Base-by-base conservation (phyloP, 805 yeast genomes). In the Lipomyces yamadae region DNA sequence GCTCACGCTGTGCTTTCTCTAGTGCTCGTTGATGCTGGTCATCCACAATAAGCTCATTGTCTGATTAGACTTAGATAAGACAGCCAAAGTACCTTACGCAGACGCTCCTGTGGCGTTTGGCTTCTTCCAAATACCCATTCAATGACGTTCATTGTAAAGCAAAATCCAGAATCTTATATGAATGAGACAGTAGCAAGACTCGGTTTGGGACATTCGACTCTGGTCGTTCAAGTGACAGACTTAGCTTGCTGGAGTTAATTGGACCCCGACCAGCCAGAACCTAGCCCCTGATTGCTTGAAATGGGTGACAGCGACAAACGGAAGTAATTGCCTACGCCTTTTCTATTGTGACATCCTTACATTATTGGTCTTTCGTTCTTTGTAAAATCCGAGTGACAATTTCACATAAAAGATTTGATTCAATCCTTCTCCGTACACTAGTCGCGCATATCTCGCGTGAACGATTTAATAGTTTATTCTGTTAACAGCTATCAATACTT, bases 121-220 rank as follows among this genome's bases (percentile, higher is more conserved):
- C 89, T 86, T 83, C 92, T 91, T 8, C 99, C 99, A 80, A 95
- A 95, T 34, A 91, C 92, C 98, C 98, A 95, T 75, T 93, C 96
- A 72, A 95, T 85, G 73, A 89, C 76, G 73, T 85, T 85, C 90
- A 87, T 86, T 33, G 35, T 37, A 56, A 24, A 3, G n/a, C 10
- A 33, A 45, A 52, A n/a, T n/a, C 48, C 48, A 42, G 24, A 15
- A 13, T 42, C 4, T 42, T n/a, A 42, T 15, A 42, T 42, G 48
- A 42, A 42, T 42, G 48, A n/a, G 24, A 24, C 24, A 24, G 24
- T n/a, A 6, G 48, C 18, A 7, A 15, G 48, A 3, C n/a, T 11
- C 48, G 18, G 15, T n/a, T 15, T 42, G 48, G 48, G 24, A 15
- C 10, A 42, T n/a, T 42, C 48, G 39, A 11, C 39, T 37, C 39